These are phyloP conservation scores for Chloris gayana DNA, from an alignment of 176 grass and related monocot genomes.

Conservation along the genomic window DNA sequence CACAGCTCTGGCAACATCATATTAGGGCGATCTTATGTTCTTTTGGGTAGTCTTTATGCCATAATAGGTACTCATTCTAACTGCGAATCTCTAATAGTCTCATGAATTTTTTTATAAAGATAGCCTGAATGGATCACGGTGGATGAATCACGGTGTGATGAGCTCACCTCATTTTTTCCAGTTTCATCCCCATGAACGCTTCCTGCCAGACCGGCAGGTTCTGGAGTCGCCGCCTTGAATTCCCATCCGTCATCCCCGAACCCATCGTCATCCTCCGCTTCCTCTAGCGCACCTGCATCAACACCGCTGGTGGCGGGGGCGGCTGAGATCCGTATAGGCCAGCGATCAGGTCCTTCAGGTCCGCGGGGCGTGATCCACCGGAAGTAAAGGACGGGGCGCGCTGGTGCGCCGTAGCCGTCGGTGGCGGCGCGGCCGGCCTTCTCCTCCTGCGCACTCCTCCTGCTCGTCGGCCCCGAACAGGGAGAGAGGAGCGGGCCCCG, in stretches of 20 bases:
- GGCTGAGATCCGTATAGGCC: slow-evolving; percentile 53
- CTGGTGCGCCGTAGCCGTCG: slow-evolving; percentile 10
- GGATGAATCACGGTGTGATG: not conserved
- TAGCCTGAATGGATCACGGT: not conserved
- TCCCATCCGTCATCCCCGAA: slow-evolving; percentile 58
- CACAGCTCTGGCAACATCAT: not conserved
- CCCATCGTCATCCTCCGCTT: slow-evolving; percentile 20
- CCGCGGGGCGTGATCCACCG: not conserved
- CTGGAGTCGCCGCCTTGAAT: slow-evolving; percentile 47
- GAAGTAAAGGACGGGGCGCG: not conserved
- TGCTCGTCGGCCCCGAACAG: slow-evolving; percentile 49
- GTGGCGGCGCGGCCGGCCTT: not conserved
- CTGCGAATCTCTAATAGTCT: not conserved
- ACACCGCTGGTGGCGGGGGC: not conserved
- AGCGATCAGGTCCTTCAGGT: slow-evolving; percentile 59
- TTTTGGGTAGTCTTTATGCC: not conserved
- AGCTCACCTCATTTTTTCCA: slow-evolving; percentile 36
- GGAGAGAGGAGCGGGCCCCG: slow-evolving; percentile 51
- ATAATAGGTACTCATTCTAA: not conserved
- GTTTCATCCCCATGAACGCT: not conserved
- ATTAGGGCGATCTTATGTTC: not conserved
- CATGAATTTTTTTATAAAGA: not conserved
- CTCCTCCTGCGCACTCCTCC: slow-evolving; percentile 5
- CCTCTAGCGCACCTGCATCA: not conserved
- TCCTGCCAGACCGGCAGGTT: slow-evolving; percentile 2